Percentiles rank a stretch among this genome's conserved stretches.
Conservation (phyloP, 495 filamentous ascomycete genomes). For the Penicillium antarcticum region DNA sequence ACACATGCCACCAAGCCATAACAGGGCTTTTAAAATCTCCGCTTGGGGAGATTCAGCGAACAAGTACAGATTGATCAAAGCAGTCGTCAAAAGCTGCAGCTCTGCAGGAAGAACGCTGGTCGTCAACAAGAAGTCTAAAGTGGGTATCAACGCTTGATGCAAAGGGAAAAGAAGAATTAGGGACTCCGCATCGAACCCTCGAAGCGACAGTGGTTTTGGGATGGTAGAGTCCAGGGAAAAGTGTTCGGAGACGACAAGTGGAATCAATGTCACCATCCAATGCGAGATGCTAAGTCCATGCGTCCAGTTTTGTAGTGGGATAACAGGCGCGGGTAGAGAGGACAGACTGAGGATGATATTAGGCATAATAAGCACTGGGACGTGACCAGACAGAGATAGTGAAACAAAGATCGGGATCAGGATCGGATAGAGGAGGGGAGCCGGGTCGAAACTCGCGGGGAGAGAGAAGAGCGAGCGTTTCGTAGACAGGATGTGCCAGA, state of each 20-base stretch:
- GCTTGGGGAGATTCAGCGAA: constrained; percentile 79
- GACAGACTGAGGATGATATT: constrained; percentile 81
- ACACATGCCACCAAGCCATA: constrained; percentile 85
- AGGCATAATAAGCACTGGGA: constrained; percentile 57
- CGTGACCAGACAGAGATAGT: constrained; percentile 62
- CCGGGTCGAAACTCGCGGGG: constrained; percentile 80
- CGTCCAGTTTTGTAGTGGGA: constrained; percentile 57
- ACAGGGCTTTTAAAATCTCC: constrained; percentile 72
- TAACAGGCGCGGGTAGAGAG: constrained; percentile 67
- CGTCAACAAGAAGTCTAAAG: constrained; percentile 75
- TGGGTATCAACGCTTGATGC: constrained; percentile 74
- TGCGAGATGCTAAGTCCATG: constrained; percentile 61
- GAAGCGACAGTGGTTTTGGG: constrained; percentile 34
- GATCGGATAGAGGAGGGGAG: constrained; percentile 83
- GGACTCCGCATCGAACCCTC: constrained; percentile 54
- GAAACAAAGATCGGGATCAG: constrained; percentile 75
- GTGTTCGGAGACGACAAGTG: constrained; percentile 51
- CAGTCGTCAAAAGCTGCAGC: constrained; percentile 77
- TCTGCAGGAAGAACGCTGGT: constrained; percentile 85
- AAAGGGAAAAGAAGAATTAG: constrained; percentile 76
- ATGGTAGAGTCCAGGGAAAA: constrained; percentile 25
- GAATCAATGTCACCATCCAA: constrained; percentile 68
- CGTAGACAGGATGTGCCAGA: constrained; percentile 21
- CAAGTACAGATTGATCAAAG: constrained; percentile 78
- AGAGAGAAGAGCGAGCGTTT: constrained; percentile 46